Base-by-base conservation (phyloP, 2,329 filamentous ascomycete genomes). In the Aspergillus thermomutatus region DNA sequence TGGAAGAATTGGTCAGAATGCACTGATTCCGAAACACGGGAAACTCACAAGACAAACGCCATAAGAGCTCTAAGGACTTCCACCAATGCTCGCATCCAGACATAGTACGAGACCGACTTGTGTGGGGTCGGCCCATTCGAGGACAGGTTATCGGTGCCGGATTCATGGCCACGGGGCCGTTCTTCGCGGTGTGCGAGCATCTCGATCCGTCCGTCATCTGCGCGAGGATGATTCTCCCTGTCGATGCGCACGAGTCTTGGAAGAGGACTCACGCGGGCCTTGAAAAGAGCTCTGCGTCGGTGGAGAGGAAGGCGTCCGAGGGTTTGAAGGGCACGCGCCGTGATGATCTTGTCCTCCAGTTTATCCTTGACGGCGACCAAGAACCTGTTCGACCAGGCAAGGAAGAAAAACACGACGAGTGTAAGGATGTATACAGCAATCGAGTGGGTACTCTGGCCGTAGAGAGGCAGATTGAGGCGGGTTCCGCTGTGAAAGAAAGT, bases 391-490 rank as follows among this genome's bases (percentile, higher is more conserved):
- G 53, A 27, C 5, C 53, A 52, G 27, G 55, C 53, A 19, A 53
- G 25, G 0, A 53, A n/a, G 52, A 60, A 57, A 6, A 60, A 45
- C 5, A 58, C 43, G 5, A 43, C 3, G 11, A 62, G 49, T 0
- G 58, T 57, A 46, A 58, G n/a, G 26, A 58, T 17, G 54, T 60
- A 62, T 7, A 53, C 40, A 1, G 27, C 10, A 4, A 43, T 14
- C 4, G 60, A 56, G n/a, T 49, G 46, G 4, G 60, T 62, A 6
- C 50, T 51, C 57, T 55, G 60, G 21, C 50, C 48, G 17, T 19
- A 45, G 52, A 62, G 60, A 45, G 60, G 52, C 31, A 62, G 48
- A 21, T 50, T 59, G 23, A 60, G 19, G 9, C 49, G 43, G 21
- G 58, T 62, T 47, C 51, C 48, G 9, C 26, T 11, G 9, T 56